These are phyloP conservation scores for Gossypium rotundifolium DNA, from an alignment of 345 rosid species.

Conservation along the genomic window DNA sequence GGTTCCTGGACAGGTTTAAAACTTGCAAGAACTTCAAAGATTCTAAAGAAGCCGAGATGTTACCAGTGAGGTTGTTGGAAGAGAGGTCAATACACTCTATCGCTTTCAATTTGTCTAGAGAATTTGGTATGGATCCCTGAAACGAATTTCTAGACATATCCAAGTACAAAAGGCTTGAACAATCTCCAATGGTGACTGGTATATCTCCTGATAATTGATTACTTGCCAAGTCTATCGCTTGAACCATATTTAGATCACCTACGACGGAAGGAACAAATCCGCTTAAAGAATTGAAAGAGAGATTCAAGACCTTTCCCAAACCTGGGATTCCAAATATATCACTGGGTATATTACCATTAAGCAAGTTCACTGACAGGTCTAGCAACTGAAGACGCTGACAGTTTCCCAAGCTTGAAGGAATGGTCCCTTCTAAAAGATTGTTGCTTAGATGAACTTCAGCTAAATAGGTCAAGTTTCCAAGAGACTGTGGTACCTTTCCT, in stretches of 20 bases:
- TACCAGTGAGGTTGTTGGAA: conserved; percentile 10
- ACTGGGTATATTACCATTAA: conserved; percentile 17
- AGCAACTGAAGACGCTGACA: not conserved
- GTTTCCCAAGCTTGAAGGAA: conserved; percentile 18
- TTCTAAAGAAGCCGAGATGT: conserved; percentile 11
- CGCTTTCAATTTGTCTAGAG: conserved; percentile 2
- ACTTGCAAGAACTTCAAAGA: not conserved
- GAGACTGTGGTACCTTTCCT: conserved; percentile 11
- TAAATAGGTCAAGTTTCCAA: conserved; percentile 7
- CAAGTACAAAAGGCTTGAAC: conserved; percentile 12
- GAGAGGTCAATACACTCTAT: conserved; percentile 19
- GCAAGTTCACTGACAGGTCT: not conserved
- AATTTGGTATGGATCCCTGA: conserved; percentile 17
- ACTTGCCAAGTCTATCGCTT: not conserved
- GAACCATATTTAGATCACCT: conserved; percentile 3
- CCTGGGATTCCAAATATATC: conserved; percentile 9
- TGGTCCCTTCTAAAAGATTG: conserved; percentile 15
- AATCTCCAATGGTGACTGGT: conserved; percentile 10
- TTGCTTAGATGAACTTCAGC: not conserved
- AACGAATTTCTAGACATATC: conserved; percentile 8
- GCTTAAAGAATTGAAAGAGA: conserved; percentile 12
- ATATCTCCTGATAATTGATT: conserved; percentile 15
- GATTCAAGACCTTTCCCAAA: not conserved
- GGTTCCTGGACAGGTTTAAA: conserved; percentile 17
- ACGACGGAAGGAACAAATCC: conserved; percentile 3